Evolutionary conservation across 768 basidiomycete genomes (phyloP), one percentile per base, ranked within the genome.

Genomic region (Boletellus ananiceps): DNA sequence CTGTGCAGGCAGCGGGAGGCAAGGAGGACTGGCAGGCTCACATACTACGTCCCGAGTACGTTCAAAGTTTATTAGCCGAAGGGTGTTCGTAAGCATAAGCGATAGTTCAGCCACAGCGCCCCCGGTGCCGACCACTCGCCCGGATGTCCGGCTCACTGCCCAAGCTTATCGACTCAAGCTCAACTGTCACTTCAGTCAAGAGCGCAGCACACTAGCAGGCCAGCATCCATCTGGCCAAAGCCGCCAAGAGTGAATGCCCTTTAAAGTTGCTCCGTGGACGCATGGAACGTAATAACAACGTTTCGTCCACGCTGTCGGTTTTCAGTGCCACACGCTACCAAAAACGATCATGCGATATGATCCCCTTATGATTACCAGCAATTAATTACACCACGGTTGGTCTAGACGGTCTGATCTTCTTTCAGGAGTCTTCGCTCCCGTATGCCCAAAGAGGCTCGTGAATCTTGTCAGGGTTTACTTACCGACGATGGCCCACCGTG

Each of bases 61-160:
- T 45, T 45, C 35, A 16, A 23, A 13, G n/a, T 45, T 25, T 13
- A 19, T 25, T 38, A 51, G 11, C 47, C 46, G 53, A 45, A 38
- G 1, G 7, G 23, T 19, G 8, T 50, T 40, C 42, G 57, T 50
- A 57, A 49, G 8, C 18, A 46, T 44, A 36, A 21, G 37, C 40
- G 36, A 46, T 19, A 29, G 2, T 8, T 29, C 7, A 7, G 29
- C 19, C 27, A 8, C 27, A 11, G 11, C 29, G 29, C 29, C 29
- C 29, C 8, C 8, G 29, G 29, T 29, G 36, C 36, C 19, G 19
- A 19, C 19, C 36, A 18, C 35, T 25, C 23, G 23, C 23, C 23
- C 23, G 23, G 23, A 25, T 4, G 23, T 7, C 23, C 4, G 23
- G 23, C 23, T 25, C 23, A 25, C 23, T 25, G 23, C 23, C 23